These are phyloP conservation scores for Simplicillium aogashimaense DNA, from an alignment of 2,329 filamentous ascomycete species.

Conservation along the genomic window DNA sequence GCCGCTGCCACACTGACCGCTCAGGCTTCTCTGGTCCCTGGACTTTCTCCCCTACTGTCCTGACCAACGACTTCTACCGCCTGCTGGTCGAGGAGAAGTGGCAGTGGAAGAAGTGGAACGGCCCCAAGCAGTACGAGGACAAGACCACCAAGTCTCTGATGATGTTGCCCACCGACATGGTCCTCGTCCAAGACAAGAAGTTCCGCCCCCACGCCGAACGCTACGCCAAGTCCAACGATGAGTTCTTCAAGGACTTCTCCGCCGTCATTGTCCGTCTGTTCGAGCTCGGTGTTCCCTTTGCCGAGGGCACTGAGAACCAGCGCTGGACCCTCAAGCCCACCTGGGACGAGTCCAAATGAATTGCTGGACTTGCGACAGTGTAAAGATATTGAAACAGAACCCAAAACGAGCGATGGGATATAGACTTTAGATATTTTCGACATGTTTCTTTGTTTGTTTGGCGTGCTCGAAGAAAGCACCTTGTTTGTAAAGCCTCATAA, in stretches of 20 bases:
- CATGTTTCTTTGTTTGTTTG: constrained; percentile 4
- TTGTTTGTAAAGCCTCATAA: not conserved
- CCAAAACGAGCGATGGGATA: not conserved
- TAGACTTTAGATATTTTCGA: not conserved
- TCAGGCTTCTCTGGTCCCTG: constrained; percentile 83
- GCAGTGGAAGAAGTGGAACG: constrained; percentile 84
- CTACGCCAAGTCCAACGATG: constrained; percentile 84
- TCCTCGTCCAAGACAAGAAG: constrained; percentile 76
- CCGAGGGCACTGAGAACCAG: constrained; percentile 45
- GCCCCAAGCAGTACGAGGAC: constrained; percentile 82
- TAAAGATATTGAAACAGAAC: not conserved
- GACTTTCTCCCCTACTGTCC: constrained; percentile 81
- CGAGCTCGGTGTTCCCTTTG: constrained; percentile 88
- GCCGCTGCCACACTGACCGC: constrained; percentile 82
- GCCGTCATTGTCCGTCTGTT: constrained; percentile 73
- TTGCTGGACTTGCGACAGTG: not conserved
- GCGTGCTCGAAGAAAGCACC: constrained; percentile 1
- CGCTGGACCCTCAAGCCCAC: constrained; percentile 56
- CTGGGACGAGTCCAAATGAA: constrained; percentile 20
- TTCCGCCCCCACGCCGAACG: constrained; percentile 73
- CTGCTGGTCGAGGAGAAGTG: constrained; percentile 88
- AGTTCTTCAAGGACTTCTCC: constrained; percentile 90
- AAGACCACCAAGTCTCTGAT: constrained; percentile 79
- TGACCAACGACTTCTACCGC: constrained; percentile 93
- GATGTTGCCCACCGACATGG: constrained; percentile 95